Evolutionary conservation across 2,329 filamentous ascomycete species (phyloP).

Genomic region (Colletotrichum shisoi): DNA sequence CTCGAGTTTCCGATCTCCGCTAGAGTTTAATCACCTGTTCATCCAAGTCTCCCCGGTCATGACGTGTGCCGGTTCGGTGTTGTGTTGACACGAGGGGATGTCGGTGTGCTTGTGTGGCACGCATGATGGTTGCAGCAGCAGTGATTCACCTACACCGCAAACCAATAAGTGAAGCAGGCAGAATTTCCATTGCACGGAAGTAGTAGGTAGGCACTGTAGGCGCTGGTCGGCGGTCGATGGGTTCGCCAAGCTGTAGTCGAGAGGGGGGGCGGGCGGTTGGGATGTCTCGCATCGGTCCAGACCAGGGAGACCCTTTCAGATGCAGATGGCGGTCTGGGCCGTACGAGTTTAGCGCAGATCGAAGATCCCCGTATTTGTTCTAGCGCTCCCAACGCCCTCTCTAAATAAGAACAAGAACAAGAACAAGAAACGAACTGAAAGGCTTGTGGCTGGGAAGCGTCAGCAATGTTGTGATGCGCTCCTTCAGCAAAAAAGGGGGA

Average conservation of each 20-base stretch:
- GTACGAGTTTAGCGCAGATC: slow-evolving; percentile 26
- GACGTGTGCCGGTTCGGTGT: background rate
- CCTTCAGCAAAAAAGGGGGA: no score
- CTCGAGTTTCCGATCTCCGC: slow-evolving; percentile 26
- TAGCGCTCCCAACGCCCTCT: slow-evolving; percentile 17
- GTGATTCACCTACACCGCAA: background rate
- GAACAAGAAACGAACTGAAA: background rate
- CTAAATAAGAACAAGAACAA: no score
- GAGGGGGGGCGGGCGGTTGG: no score
- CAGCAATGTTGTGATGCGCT: background rate
- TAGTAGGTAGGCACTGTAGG: no score
- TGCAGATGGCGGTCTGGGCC: slow-evolving; percentile 27
- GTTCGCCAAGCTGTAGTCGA: slow-evolving; percentile 22
- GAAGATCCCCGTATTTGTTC: background rate
- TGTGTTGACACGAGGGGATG: background rate
- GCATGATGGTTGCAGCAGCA: background rate
- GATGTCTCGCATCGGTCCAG: slow-evolving; percentile 3
- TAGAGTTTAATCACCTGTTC: slow-evolving; percentile 32
- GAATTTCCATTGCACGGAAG: no score
- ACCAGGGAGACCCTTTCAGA: slow-evolving; percentile 33
- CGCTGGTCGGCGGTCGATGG: background rate
- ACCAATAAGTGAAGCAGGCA: background rate
- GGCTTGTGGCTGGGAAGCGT: background rate
- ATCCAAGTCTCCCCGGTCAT: background rate
- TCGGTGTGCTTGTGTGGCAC: background rate